A percentile compares a stretch with the other conserved stretches of the same genome.
These are phyloP conservation scores for Haematococcus lacustris DNA, from an alignment of 139 green algal species.

Conservation along the genomic window DNA sequence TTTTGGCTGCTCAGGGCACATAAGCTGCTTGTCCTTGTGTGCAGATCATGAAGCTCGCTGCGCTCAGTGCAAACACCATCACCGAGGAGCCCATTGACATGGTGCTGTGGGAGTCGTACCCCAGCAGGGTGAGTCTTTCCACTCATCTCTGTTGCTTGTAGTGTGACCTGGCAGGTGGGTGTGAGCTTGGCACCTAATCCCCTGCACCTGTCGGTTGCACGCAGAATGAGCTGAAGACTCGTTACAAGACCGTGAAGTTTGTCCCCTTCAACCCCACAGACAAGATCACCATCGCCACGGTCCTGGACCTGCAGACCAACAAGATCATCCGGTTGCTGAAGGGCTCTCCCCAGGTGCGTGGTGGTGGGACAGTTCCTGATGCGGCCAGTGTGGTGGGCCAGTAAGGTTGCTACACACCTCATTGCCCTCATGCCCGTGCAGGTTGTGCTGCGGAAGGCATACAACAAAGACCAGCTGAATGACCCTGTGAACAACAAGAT, in stretches of 20 bases:
- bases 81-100: slow-evolving; percentile 79
- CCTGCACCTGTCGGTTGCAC: no score
- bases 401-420: no score
- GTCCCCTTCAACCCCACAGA: slow-evolving; percentile 82
- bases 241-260: slow-evolving; percentile 57
- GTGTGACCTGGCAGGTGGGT: no score
- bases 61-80: slow-evolving; percentile 59
- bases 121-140: slow-evolving; percentile 24
- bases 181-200: no score
- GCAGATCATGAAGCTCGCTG: slow-evolving; percentile 58
- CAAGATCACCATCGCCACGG: slow-evolving; percentile 68
- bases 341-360: slow-evolving; percentile 58
- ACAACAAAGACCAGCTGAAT: slow-evolving; percentile 47
- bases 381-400: no score
- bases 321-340: slow-evolving; percentile 65
- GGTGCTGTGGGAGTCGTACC: slow-evolving; percentile 61
- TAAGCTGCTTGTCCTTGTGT: no score
- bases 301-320: slow-evolving; percentile 41
- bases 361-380: no score
- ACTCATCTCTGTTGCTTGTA: no score
- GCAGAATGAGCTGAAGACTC: slow-evolving; percentile 12
- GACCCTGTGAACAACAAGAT: slow-evolving; percentile 60
- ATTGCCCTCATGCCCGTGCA: no score
- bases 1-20: no score
- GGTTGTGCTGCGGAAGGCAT: slow-evolving; percentile 59